Evolutionary conservation across 2,329 filamentous ascomycete genomes (phyloP).

Genomic region (Pseudogymnoascus sp.): DNA sequence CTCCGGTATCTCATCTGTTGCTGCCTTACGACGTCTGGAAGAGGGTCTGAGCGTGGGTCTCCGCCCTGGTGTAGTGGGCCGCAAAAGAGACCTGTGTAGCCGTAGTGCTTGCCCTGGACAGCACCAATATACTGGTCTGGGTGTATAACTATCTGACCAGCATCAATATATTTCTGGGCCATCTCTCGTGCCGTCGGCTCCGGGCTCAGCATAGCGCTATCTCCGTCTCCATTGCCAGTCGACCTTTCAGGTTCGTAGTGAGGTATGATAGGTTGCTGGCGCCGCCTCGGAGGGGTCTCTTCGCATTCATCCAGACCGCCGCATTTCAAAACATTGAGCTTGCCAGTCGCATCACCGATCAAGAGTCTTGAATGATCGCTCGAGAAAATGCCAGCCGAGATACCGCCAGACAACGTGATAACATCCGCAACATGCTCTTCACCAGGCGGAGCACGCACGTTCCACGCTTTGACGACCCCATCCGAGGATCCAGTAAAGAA

Average conservation of each 20-base stretch:
- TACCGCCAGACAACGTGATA: conserved; percentile 46
- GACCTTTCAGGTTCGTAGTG: conserved; percentile 30
- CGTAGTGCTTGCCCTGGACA: conserved; percentile 49
- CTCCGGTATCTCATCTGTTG: not conserved
- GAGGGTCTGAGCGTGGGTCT: conserved; percentile 24
- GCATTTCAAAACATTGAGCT: conserved; percentile 47
- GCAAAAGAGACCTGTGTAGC: conserved; percentile 38
- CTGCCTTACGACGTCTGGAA: not conserved
- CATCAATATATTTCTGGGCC: conserved; percentile 32
- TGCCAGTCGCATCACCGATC: conserved; percentile 54
- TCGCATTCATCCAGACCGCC: conserved; percentile 33
- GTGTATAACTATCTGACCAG: conserved; percentile 36
- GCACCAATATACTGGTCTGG: conserved; percentile 44
- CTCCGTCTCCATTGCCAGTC: not conserved
- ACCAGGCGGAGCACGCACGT: conserved; percentile 39
- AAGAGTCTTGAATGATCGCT: conserved; percentile 47
- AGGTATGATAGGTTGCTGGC: conserved; percentile 41
- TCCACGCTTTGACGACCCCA: conserved; percentile 56
- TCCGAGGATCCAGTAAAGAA: conserved; percentile 60
- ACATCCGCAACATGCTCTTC: conserved; percentile 45
- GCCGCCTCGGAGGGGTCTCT: conserved; percentile 30
- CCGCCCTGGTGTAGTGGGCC: conserved; percentile 41
- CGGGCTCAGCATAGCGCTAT: not conserved
- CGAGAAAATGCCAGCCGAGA: conserved; percentile 52
- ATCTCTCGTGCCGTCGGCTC: conserved; percentile 24